These are phyloP conservation scores for Lenwebbia sp. DNA, from an alignment of 345 rosid genomes.

Conservation along the genomic window DNA sequence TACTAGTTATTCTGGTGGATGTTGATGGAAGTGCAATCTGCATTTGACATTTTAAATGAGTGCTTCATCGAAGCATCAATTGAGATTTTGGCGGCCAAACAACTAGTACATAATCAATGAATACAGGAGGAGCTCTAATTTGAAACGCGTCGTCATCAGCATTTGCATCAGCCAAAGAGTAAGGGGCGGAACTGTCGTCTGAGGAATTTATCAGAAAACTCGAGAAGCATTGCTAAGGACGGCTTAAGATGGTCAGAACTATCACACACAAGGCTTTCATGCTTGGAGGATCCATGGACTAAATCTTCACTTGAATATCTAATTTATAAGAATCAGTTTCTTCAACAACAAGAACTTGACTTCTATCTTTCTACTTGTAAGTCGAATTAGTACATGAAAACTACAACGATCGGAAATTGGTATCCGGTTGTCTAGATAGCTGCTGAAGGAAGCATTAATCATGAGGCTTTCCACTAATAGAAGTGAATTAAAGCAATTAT, in stretches of 20 bases:
- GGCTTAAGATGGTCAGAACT: background rate
- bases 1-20: too few relatives aligned
- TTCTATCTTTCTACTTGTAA: background rate
- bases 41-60: background rate
- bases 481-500: background rate
- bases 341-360: background rate
- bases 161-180: background rate
- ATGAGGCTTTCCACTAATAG: background rate
- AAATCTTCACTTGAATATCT: background rate
- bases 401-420: background rate
- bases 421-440: background rate
- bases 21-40: background rate
- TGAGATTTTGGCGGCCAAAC: background rate
- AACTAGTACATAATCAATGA: background rate
- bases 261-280: background rate
- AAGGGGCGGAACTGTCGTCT: background rate
- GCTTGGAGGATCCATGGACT: background rate
- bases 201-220: background rate
- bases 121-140: background rate
- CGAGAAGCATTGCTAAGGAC: background rate
- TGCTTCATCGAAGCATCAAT: background rate
- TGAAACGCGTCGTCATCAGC: background rate
- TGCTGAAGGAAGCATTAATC: background rate
- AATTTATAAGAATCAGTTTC: background rate
- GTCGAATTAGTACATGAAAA: too few relatives aligned